phyloP scores from a whole-genome alignment of 345 rosid species.

The Citrus sp. region DNA sequence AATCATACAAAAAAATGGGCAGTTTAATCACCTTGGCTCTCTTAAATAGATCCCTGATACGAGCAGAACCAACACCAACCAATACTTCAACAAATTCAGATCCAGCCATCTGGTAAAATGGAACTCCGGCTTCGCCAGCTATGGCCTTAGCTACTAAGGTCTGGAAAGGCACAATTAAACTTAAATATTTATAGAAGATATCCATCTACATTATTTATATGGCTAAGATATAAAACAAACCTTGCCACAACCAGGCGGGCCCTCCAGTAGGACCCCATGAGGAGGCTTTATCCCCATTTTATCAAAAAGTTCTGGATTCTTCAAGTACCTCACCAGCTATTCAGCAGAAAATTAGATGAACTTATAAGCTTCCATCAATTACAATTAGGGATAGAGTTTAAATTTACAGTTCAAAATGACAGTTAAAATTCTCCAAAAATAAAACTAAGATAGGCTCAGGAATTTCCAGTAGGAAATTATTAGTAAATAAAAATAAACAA shows the following conservation, averaged over 20 bases:
- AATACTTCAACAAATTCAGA: conserved; percentile 95
- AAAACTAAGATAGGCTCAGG: not conserved
- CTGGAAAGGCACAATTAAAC: conserved; percentile 34
- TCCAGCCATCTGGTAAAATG: conserved; percentile 98
- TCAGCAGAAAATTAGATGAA: conserved; percentile 13
- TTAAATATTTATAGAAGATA: conserved; percentile 14
- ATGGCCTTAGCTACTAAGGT: conserved; percentile 95
- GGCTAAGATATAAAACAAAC: conserved; percentile 31
- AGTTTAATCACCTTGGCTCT: conserved; percentile 76
- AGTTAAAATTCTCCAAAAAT: not conserved
- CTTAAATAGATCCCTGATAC: conserved; percentile 93
- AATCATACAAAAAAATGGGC: not conserved
- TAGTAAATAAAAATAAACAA: not conserved
- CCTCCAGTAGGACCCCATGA: conserved; percentile 95
- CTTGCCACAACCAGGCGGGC: conserved; percentile 98
- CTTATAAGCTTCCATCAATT: conserved; percentile 1
- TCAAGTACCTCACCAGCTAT: conserved; percentile 89
- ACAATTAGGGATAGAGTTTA: not conserved
- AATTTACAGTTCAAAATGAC: not conserved
- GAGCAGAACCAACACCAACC: conserved; percentile 97
- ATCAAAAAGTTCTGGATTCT: conserved; percentile 92
- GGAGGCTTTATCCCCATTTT: conserved; percentile 96
- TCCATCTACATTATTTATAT: conserved; percentile 2
- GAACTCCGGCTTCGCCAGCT: conserved; percentile 98
- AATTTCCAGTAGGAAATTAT: no score